Conservation (phyloP, 139 green algal species). For the Limnomonas spitsbergensis region DNA sequence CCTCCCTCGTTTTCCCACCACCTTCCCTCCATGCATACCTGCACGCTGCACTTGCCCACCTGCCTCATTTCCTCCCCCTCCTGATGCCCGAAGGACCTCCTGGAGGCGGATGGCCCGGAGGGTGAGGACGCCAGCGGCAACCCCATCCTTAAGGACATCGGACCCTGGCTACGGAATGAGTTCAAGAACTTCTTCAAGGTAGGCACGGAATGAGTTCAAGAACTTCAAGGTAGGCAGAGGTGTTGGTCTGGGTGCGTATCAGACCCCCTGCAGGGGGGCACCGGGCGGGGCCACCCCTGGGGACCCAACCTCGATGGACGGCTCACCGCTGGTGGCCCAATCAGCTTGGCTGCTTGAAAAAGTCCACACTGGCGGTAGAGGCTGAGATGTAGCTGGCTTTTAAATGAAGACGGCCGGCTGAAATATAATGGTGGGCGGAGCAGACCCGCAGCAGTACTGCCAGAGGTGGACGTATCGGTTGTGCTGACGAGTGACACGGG, state of each 20-base stretch:
- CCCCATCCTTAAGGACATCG: constrained; percentile 82
- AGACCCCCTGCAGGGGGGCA: background rate
- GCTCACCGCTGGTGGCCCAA: no score
- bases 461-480: no score
- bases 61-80: no score
- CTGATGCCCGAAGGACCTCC: constrained; percentile 33
- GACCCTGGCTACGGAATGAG: constrained; percentile 65
- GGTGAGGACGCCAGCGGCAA: constrained; percentile 86
- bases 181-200: constrained; percentile 54
- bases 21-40: no score
- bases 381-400: background rate
- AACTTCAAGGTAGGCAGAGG: background rate
- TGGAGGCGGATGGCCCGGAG: constrained; percentile 28
- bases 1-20: no score
- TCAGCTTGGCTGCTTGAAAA: background rate
- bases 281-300: no score
- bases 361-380: background rate
- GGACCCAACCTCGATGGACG: no score
- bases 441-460: no score
- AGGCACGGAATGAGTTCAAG: background rate
- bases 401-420: background rate
- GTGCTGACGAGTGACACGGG: no score
- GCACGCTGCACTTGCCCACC: background rate
- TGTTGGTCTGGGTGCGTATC: background rate
- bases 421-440: no score